Base-by-base conservation (phyloP, 768 basidiomycete genomes). In the Mycena alexandri region DNA sequence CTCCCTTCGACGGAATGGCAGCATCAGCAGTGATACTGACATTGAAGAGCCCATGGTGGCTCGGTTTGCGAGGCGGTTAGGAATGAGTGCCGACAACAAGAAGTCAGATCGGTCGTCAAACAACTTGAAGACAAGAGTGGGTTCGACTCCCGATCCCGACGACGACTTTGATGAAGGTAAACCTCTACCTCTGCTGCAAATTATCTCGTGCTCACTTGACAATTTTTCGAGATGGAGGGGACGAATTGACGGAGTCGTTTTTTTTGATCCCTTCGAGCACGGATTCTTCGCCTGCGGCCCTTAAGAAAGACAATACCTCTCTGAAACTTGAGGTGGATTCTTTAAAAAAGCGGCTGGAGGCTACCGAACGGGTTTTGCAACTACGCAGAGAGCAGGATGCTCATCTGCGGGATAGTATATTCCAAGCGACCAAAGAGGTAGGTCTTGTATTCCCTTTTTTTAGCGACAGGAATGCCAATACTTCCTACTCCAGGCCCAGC, bases 201-300 rank as follows among this genome's bases (percentile, higher is more conserved):
- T 58, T 10, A 33, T 52, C 17, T 51, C 17, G 38, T 25, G 43
- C 21, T 55, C 43, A 55, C 21, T 36, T n/a, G 6, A 46, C 13
- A 22, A 41, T n/a, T 48, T 16, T 62, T 56, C 25, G 24, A 44
- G 33, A 29, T 67, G 50, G 5, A 87, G 89, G 84, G 33, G 87
- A 90, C 70, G 90, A 92, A 36, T 84, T 93, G 63, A 90, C 93
- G 1, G 93, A 92, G 69, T 94, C 93, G 0, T 94, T 94, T 75
- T 93, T 85, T 70, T 75, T 95, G 41, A 86, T 95, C 52, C 90
- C 93, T 0, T 86, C 87, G 8, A 88, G 86, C 36, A 78, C 86
- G 33, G 89, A 89, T 56, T 76, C 85, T 8, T 79, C 87, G 34
- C 76, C 82, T 5, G 76, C 81, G 19, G 76, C 77, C 1, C 79